A percentile compares a stretch with the other conserved stretches of the same genome.
Conservation (phyloP, 768 basidiomycete genomes). For the Lyophyllum semitale region DNA sequence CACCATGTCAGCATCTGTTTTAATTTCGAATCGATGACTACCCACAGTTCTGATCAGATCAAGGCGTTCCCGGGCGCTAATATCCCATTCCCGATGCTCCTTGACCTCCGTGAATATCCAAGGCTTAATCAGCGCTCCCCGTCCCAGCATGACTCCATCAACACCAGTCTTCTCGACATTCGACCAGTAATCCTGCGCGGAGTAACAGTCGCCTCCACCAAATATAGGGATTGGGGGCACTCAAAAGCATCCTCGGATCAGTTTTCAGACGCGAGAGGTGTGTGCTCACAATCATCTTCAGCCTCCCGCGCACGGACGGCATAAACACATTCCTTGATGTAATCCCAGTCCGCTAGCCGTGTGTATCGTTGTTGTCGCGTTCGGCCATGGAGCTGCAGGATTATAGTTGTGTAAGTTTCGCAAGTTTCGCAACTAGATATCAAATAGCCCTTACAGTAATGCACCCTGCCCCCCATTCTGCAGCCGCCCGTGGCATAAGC, state of each 20-base stretch:
- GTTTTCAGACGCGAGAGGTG: not conserved
- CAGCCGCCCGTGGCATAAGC: conserved; percentile 77
- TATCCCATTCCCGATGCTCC: conserved; percentile 92
- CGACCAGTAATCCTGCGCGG: conserved; percentile 79
- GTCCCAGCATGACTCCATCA: conserved; percentile 93
- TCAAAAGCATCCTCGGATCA: conserved; percentile 24
- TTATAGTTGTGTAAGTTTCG: not conserved
- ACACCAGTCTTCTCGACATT: conserved; percentile 80
- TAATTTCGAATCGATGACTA: not conserved
- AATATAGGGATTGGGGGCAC: conserved; percentile 91
- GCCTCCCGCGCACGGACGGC: conserved; percentile 71
- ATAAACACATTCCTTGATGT: conserved; percentile 85
- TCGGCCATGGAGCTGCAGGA: conserved; percentile 85
- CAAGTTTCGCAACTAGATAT: not conserved
- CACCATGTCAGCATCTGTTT: not conserved
- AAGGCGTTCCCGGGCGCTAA: conserved; percentile 80
- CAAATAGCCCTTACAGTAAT: conserved; percentile 38
- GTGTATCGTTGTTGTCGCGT: conserved; percentile 95
- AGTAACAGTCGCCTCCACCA: conserved; percentile 95
- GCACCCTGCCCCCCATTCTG: conserved; percentile 48
- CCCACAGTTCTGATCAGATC: conserved; percentile 76
- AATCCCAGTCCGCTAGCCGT: conserved; percentile 91
- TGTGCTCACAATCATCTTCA: conserved; percentile 68
- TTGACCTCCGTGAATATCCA: conserved; percentile 97
- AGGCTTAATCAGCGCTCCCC: conserved; percentile 95